Conservation (phyloP, 805 yeast genomes). For the Candida methanosorbosa region DNA sequence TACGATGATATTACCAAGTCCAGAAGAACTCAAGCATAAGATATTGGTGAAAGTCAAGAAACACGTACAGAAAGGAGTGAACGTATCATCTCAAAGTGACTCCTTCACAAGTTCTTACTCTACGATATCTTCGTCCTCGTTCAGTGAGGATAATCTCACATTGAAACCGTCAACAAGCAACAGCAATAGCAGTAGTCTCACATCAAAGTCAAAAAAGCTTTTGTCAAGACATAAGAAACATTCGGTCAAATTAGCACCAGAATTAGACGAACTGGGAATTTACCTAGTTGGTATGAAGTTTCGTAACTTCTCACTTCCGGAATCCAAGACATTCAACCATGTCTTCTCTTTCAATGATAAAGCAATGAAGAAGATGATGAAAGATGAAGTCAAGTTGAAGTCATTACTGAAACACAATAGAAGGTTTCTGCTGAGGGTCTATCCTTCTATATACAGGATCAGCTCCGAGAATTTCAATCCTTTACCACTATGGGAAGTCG, state of each 20-base stretch:
- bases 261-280: slow-evolving; percentile 54
- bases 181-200: slow-evolving; percentile 25
- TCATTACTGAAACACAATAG: slow-evolving; percentile 72
- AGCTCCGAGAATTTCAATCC: slow-evolving; percentile 81
- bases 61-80: slow-evolving; percentile 21
- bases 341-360: slow-evolving; percentile 84
- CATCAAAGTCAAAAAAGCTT: slow-evolving; percentile 14
- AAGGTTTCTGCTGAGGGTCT: slow-evolving; percentile 68
- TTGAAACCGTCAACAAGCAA: slow-evolving; percentile 3
- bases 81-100: slow-evolving; percentile 2
- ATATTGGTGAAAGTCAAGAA: slow-evolving; percentile 76
- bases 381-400: slow-evolving; percentile 44
- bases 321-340: slow-evolving; percentile 72
- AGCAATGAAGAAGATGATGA: slow-evolving; percentile 49
- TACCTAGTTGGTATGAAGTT: slow-evolving; percentile 72
- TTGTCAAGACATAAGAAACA: slow-evolving; percentile 8
- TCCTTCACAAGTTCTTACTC: slow-evolving; percentile 14
- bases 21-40: slow-evolving; percentile 58
- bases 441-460: slow-evolving; percentile 75
- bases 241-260: slow-evolving; percentile 24
- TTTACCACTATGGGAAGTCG: slow-evolving; percentile 68
- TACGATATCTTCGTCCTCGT: slow-evolving; percentile 19
- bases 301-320: slow-evolving; percentile 77
- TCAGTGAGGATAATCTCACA: slow-evolving; percentile 15
- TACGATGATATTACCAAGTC: slow-evolving; percentile 50